A percentile compares a stretch with the other conserved stretches of the same genome.
Evolutionary conservation across 306 rosid genomes (phyloP).

Genomic region (Cicer chorassanicum): DNA sequence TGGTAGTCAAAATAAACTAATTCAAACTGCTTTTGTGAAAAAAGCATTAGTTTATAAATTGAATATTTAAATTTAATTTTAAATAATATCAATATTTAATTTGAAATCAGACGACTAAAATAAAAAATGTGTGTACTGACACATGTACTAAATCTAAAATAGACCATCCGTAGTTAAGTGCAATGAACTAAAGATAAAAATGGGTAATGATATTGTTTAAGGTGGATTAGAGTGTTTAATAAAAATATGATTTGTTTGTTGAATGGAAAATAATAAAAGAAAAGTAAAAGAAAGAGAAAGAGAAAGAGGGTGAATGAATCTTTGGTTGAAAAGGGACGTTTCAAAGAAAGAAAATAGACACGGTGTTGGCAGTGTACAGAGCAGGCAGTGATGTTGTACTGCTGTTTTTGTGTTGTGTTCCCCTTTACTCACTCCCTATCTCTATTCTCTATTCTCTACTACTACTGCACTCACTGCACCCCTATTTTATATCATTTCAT

Average conservation of each 20-base stretch:
- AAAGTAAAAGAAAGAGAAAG: slow-evolving; percentile 26
- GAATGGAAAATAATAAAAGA: no score
- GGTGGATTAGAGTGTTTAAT: slow-evolving; percentile 3
- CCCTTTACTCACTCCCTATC: slow-evolving; percentile 46
- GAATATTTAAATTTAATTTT: no score
- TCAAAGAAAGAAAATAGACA: slow-evolving; percentile 66
- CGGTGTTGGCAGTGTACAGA: slow-evolving; percentile 61
- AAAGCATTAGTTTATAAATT: no score
- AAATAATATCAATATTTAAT: no score
- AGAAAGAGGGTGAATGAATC: slow-evolving; percentile 47
- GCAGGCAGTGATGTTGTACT: slow-evolving; percentile 54
- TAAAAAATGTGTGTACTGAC: no score
- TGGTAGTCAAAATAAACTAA: no score
- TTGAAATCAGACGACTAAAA: no score
- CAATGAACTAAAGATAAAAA: slow-evolving; percentile 34
- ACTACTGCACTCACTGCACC: slow-evolving; percentile 19
- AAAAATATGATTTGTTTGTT: no score
- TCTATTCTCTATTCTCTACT: slow-evolving; percentile 19
- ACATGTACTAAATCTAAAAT: no score
- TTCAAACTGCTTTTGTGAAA: no score
- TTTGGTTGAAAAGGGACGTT: slow-evolving; percentile 71
- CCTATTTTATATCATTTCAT: slow-evolving; percentile 35
- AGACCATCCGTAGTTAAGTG: neutral
- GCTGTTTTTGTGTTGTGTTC: slow-evolving; percentile 54
- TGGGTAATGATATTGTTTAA: slow-evolving; percentile 26